Evolutionary conservation across 768 basidiomycete genomes (phyloP).

Genomic region (Naganishia vishniacii): DNA sequence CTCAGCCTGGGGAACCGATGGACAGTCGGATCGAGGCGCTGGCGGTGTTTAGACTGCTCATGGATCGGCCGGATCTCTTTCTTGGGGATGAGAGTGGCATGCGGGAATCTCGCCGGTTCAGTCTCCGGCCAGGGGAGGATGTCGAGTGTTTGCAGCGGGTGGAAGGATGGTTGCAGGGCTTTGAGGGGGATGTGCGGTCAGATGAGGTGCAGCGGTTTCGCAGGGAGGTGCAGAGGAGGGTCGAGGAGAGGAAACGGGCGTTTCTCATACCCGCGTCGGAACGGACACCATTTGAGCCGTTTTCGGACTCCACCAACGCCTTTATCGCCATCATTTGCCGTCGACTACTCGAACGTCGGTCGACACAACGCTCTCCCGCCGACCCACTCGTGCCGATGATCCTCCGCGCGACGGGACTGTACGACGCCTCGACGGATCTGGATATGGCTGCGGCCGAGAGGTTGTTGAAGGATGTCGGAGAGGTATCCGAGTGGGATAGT

Average conservation of each 20-base stretch:
- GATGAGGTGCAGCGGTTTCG: constrained; percentile 7
- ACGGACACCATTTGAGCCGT: not conserved
- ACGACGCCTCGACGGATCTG: constrained; percentile 3
- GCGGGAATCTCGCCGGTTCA: constrained; percentile 26
- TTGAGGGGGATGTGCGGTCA: constrained; percentile 20
- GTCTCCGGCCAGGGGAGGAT: constrained; percentile 31
- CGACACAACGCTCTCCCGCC: constrained; percentile 62
- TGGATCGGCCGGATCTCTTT: constrained; percentile 41
- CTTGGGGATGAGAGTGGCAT: constrained; percentile 36
- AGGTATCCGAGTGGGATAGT: not conserved
- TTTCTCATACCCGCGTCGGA: no score
- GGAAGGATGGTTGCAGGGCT: constrained; percentile 22
- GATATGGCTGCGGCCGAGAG: constrained; percentile 13
- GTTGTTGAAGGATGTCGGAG: constrained; percentile 19
- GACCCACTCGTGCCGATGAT: constrained; percentile 55
- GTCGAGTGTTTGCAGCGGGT: constrained; percentile 37
- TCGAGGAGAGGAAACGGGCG: constrained; percentile 34
- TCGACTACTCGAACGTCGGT: constrained; percentile 42
- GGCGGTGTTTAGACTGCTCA: constrained; percentile 32
- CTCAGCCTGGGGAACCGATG: not conserved
- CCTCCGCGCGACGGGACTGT: constrained; percentile 15
- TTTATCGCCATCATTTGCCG: constrained; percentile 43
- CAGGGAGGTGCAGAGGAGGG: constrained; percentile 10
- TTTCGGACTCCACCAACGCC: constrained; percentile 27
- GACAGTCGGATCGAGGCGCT: constrained; percentile 2